These are phyloP conservation scores for Colletotrichum sublineola DNA, from an alignment of 2,329 filamentous ascomycete species.

Conservation along the genomic window DNA sequence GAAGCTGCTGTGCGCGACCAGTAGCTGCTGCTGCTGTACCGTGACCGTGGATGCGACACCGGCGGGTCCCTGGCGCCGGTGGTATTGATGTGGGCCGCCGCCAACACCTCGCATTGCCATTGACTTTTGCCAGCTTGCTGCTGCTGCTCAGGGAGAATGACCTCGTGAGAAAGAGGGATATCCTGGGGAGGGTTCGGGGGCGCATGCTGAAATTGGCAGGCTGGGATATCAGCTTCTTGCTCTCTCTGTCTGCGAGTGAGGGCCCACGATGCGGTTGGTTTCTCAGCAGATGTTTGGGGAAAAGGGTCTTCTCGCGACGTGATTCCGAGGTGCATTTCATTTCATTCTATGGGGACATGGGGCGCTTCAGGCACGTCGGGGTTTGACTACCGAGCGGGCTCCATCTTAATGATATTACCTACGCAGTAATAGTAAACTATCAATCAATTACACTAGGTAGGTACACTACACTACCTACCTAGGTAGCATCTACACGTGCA, in stretches of 20 bases:
- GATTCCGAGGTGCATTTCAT: constrained; percentile 17
- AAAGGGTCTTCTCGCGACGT: neutral
- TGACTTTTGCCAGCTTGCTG: neutral
- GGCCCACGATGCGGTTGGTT: neutral
- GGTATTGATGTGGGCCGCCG: constrained; percentile 13
- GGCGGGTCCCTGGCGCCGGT: neutral
- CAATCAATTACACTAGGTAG: too few relatives aligned
- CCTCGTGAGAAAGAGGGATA: constrained; percentile 6
- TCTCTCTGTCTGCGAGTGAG: neutral
- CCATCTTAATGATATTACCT: neutral
- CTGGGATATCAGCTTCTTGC: neutral
- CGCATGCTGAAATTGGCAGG: constrained; percentile 4
- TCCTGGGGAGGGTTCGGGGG: constrained; percentile 15
- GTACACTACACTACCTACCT: too few relatives aligned
- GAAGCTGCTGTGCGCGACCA: neutral
- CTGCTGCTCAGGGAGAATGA: constrained; percentile 7
- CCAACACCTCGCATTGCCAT: neutral
- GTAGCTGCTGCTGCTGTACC: neutral
- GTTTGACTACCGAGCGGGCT: neutral
- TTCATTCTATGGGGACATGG: constrained; percentile 15
- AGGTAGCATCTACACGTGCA: too few relatives aligned
- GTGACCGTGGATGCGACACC: neutral
- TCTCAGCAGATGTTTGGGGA: neutral
- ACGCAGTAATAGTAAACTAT: too few relatives aligned
- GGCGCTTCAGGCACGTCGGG: constrained; percentile 15